Conservation (phyloP, 805 yeast genomes). For the Zygosaccharomyces gambellarensis region DNA sequence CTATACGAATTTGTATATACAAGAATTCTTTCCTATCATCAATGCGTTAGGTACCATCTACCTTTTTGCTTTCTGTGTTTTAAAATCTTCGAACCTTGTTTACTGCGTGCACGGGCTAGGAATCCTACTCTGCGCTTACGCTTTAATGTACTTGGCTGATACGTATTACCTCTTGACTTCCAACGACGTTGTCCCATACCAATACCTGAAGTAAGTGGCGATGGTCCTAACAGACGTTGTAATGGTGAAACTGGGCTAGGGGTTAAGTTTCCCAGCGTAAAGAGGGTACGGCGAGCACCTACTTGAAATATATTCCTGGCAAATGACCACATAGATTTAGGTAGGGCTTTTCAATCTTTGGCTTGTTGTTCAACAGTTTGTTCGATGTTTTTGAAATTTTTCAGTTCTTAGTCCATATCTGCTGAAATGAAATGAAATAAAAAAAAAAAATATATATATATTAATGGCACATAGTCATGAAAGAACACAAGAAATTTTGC, state of each 20-base stretch:
- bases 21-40: slow-evolving; percentile 17
- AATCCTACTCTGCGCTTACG: slow-evolving; percentile 90
- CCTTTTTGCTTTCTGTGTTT: slow-evolving; percentile 81
- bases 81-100: slow-evolving; percentile 72
- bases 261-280: slow-evolving; percentile 17
- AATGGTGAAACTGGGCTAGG: slow-evolving; percentile 16
- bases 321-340: slow-evolving; percentile 15
- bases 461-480: neutral
- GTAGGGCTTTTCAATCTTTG: neutral
- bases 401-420: neutral
- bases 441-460: neutral
- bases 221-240: slow-evolving; percentile 3
- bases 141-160: slow-evolving; percentile 86
- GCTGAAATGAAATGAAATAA: neutral
- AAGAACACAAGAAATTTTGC: neutral
- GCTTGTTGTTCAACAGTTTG: neutral
- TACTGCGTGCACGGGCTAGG: slow-evolving; percentile 71
- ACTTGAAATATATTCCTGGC: slow-evolving; percentile 12
- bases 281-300: slow-evolving; percentile 15
- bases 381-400: neutral
- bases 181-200: slow-evolving; percentile 45
- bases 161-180: slow-evolving; percentile 90
- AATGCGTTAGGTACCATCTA: slow-evolving; percentile 88
- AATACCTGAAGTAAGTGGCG: slow-evolving; percentile 7
- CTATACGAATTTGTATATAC: slow-evolving; percentile 3